A percentile compares a stretch with the other conserved stretches of the same genome.
These are phyloP conservation scores for Serendipita sp. DNA, from an alignment of 768 basidiomycete species.

Conservation along the genomic window DNA sequence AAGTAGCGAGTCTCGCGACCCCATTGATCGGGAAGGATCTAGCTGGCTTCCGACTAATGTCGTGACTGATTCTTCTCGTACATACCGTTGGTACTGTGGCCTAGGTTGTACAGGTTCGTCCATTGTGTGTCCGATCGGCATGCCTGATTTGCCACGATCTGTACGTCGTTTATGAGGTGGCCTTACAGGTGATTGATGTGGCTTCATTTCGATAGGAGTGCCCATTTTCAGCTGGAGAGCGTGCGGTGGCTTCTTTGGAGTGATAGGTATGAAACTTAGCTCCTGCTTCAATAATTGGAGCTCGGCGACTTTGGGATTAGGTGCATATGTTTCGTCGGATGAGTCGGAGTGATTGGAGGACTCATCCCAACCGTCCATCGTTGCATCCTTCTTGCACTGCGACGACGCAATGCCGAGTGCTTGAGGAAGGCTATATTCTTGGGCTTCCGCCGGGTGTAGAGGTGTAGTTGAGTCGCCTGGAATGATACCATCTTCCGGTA, in stretches of 20 bases:
- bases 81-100: neutral
- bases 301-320: conserved; percentile 16
- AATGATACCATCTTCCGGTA: conserved; percentile 47
- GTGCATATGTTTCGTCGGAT: conserved; percentile 18
- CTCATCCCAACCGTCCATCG: neutral
- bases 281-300: conserved; percentile 56
- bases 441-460: conserved; percentile 13
- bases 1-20: no score
- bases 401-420: conserved; percentile 4
- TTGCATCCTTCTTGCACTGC: conserved; percentile 12
- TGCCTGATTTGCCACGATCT: no score
- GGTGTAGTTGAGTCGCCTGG: no score
- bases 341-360: conserved; percentile 13
- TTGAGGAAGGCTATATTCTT: no score
- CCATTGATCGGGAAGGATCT: neutral
- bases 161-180: no score
- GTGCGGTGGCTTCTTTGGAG: conserved; percentile 37
- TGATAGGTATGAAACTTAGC: conserved; percentile 56
- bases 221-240: conserved; percentile 6
- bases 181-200: no score
- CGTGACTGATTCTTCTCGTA: neutral
- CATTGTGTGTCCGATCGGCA: no score
- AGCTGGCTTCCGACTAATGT: neutral
- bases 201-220: no score
- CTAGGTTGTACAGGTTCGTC: no score